Evolutionary conservation across 2,329 filamentous ascomycete genomes (phyloP), one percentile per base, ranked within the genome.

Genomic region (Celoporthe dispersa): DNA sequence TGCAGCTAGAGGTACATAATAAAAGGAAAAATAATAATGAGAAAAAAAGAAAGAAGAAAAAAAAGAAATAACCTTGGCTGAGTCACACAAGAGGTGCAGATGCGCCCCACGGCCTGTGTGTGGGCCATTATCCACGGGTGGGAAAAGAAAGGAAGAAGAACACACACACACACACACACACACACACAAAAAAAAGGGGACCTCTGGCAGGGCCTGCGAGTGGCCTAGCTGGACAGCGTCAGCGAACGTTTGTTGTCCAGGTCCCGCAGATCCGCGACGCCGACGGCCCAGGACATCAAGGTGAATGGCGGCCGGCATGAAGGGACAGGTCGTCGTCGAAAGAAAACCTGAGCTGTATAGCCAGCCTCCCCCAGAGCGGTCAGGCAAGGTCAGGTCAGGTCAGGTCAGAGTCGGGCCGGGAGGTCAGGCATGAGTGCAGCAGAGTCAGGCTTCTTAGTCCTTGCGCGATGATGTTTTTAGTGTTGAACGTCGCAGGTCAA

Each of bases 401-500:
- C 39, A 48, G 62, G 39, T 48, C 66, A 68, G 60, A 31, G 51
- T 51, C 68, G 68, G 66, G 77, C 73, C 76, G 77, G 75, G 44
- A 48, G 44, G 80, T 84, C 80, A 82, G 82, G 82, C 82, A 84
- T 80, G 81, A 80, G 78, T 83, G 82, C 82, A 83, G 78, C 76
- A 78, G 75, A 44, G 79, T 81, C 79, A 78, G 81, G 81, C 68
- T 53, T 66, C 80, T 44, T 37, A 78, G 78, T 78, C 77, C 77
- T 78, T 73, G 77, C 79, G 77, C 78, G 75, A 79, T 80, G 79
- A 80, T 81, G 79, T 78, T 80, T 85, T 63, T 63, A 63, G 60
- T 63, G 37, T 41, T 86, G 84, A 85, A 57, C 48, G 63, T 65
- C 57, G 63, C 63, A 55, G 63, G 19, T 31, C 44, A 65, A 53